Conservation (phyloP, 1,284 basidiomycete genomes). For the Golubevia pallescens region DNA sequence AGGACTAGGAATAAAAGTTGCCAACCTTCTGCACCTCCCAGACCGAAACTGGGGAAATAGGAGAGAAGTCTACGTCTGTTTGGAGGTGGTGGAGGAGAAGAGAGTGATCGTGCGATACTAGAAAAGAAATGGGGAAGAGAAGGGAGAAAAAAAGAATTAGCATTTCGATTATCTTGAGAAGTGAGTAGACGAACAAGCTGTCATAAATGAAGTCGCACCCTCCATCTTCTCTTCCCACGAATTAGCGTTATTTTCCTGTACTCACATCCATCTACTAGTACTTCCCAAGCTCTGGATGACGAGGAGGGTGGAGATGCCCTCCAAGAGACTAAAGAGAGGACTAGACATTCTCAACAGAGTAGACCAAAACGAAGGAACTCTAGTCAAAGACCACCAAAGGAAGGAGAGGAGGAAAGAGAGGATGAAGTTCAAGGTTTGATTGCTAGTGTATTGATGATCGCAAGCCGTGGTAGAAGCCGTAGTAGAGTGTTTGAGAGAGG, state of each 20-base stretch:
- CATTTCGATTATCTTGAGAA: conserved; percentile 33
- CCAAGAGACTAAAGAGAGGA: conserved; percentile 57
- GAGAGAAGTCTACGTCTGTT: too few species aligned
- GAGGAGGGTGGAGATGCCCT: conserved; percentile 56
- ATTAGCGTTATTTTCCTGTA: neutral
- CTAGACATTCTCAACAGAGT: conserved; percentile 45
- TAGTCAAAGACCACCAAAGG: conserved; percentile 38
- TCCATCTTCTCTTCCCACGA: too few species aligned
- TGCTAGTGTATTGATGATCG: conserved; percentile 3
- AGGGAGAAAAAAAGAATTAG: neutral
- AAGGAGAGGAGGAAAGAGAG: conserved; percentile 18
- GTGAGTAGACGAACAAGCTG: conserved; percentile 31
- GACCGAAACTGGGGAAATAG: too few species aligned
- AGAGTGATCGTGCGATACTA: conserved; percentile 4
- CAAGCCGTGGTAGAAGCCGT: neutral
- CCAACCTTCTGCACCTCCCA: conserved; percentile 56
- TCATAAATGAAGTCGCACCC: conserved; percentile 21
- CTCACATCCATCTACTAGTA: neutral
- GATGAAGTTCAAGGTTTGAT: conserved; percentile 17
- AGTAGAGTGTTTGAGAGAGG: neutral
- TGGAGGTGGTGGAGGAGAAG: conserved; percentile 2
- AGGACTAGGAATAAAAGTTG: conserved; percentile 57
- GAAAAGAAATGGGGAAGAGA: too few species aligned
- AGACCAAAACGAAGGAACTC: conserved; percentile 54
- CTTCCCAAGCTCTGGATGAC: conserved; percentile 38